Conservation (phyloP, 768 basidiomycete genomes). For the Cystofilobasidium capitatum region DNA sequence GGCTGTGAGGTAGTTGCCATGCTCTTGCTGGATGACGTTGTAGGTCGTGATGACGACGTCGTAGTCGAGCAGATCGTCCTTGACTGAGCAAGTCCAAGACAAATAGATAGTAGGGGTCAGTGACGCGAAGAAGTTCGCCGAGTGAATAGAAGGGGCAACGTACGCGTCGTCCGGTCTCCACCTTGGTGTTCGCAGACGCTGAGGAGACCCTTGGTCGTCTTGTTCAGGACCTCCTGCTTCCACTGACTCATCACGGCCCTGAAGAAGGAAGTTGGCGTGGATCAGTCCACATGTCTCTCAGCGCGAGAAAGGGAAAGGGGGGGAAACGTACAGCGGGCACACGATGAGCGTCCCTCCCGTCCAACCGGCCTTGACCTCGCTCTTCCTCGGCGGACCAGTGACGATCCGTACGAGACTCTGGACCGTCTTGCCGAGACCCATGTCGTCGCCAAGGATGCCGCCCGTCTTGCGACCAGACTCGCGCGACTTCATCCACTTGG, state of each 20-base stretch:
- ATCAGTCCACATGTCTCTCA: neutral
- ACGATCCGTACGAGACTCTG: conserved; percentile 81
- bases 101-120: neutral
- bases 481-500: conserved; percentile 76
- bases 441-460: conserved; percentile 74
- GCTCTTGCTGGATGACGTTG: conserved; percentile 69
- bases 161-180: neutral
- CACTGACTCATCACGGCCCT: conserved; percentile 75
- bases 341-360: conserved; percentile 38
- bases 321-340: conserved; percentile 32
- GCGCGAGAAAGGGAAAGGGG: neutral
- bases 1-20: conserved; percentile 50
- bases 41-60: conserved; percentile 66
- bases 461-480: conserved; percentile 70
- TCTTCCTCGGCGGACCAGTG: conserved; percentile 61
- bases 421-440: conserved; percentile 54
- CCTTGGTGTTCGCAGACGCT: conserved; percentile 80
- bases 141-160: neutral
- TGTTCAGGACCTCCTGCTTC: conserved; percentile 69
- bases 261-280: neutral
- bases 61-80: conserved; percentile 36
- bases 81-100: conserved; percentile 29
- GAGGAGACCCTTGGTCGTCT: conserved; percentile 51
- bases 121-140: neutral
- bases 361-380: conserved; percentile 63